phyloP scores from a whole-genome alignment of 2,329 filamentous ascomycete genomes.

The Fonsecaea erecta region DNA sequence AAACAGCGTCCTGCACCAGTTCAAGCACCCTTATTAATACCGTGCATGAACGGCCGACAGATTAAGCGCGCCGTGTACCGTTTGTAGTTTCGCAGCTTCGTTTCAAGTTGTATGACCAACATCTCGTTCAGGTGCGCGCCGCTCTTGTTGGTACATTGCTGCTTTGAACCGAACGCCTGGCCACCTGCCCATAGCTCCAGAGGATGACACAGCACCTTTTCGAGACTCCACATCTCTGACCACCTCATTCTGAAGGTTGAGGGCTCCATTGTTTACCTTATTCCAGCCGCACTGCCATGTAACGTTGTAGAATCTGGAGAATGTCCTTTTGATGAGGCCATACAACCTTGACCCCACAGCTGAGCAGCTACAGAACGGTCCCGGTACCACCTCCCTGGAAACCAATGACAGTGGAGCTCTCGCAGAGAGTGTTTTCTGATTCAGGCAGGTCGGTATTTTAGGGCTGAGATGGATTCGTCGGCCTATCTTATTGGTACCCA shows the following conservation, averaged over 20 bases:
- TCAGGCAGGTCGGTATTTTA: conserved; percentile 1
- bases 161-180: background rate
- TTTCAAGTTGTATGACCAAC: background rate
- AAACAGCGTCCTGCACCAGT: background rate
- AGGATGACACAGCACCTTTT: conserved; percentile 9
- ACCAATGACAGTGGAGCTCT: conserved; percentile 16
- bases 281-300: conserved; percentile 5
- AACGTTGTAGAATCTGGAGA: conserved; percentile 16
- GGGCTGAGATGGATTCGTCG: background rate
- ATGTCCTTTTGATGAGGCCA: conserved; percentile 27
- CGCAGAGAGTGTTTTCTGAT: background rate
- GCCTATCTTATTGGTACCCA: background rate
- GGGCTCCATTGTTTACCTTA: background rate
- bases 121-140: background rate
- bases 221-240: conserved; percentile 2
- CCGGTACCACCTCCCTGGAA: conserved; percentile 19
- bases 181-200: background rate
- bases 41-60: background rate
- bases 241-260: conserved; percentile 1
- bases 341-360: conserved; percentile 7
- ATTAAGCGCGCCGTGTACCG: background rate
- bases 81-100: background rate
- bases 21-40: background rate
- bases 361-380: conserved; percentile 2
- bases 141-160: background rate